phyloP scores from a whole-genome alignment of 331 rosid genomes.

The Prunus yedoensis region DNA sequence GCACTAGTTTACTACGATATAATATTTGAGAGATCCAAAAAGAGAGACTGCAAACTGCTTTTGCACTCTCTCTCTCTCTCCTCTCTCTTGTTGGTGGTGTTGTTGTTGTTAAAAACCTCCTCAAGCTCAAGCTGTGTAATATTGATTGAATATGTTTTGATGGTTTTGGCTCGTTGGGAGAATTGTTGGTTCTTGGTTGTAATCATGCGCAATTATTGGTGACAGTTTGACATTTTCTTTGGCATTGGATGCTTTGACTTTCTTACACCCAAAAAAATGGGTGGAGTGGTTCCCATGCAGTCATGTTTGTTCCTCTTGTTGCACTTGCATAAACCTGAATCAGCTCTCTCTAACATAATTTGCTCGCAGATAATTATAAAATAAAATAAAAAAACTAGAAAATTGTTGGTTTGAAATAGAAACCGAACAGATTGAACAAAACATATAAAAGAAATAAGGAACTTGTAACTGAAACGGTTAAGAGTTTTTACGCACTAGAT shows the following conservation, averaged over 20 bases:
- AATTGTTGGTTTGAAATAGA: not conserved
- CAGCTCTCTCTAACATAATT: not conserved
- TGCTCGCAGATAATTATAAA: too few species aligned
- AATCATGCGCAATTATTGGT: slow-evolving; percentile 62
- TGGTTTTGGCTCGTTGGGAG: slow-evolving; percentile 22
- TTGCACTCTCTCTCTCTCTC: slow-evolving; percentile 6
- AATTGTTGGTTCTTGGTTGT: slow-evolving; percentile 32
- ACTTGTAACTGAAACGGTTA: too few species aligned
- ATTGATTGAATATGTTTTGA: slow-evolving; percentile 27
- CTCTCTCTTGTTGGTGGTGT: too few species aligned
- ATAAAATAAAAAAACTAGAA: not conserved
- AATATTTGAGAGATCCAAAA: slow-evolving; percentile 40
- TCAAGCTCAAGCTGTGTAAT: slow-evolving; percentile 28
- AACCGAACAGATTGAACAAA: not conserved
- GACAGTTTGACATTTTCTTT: slow-evolving; percentile 55
- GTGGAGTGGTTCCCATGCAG: slow-evolving; percentile 9
- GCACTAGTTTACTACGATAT: too few species aligned
- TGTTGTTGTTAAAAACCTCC: slow-evolving; percentile 3
- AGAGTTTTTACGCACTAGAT: too few species aligned
- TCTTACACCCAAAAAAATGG: not conserved
- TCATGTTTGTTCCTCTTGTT: not conserved
- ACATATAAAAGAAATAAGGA: too few species aligned
- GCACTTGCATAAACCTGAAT: not conserved
- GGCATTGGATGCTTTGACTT: slow-evolving; percentile 24
- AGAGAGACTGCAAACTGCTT: slow-evolving; percentile 43